These are phyloP conservation scores for Yamadazyma diddensiae DNA, from an alignment of 1,139 yeast species.

Conservation along the genomic window DNA sequence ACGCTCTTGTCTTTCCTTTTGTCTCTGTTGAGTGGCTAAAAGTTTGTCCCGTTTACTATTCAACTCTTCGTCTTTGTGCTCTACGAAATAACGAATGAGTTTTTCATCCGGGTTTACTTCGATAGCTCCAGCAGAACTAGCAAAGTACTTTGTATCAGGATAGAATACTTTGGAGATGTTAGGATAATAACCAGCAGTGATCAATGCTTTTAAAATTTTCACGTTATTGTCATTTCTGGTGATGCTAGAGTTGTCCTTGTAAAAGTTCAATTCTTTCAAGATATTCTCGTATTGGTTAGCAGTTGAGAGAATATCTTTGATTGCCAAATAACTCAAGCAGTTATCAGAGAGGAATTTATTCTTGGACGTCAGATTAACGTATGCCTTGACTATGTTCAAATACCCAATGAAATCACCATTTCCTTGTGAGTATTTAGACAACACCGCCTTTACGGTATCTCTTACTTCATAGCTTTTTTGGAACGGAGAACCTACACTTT, in stretches of 20 bases:
- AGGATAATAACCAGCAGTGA: slow-evolving; percentile 83
- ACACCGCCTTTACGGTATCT: slow-evolving; percentile 54
- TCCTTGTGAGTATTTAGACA: slow-evolving; percentile 34
- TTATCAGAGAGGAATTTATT: slow-evolving; percentile 60
- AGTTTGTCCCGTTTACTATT: slow-evolving; percentile 5
- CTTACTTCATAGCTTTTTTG: slow-evolving; percentile 59
- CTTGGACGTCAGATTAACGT: slow-evolving; percentile 25
- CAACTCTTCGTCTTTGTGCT: slow-evolving; percentile 7
- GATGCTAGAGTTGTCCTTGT: slow-evolving; percentile 24
- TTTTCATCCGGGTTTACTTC: slow-evolving; percentile 82
- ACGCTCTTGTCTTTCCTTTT: slow-evolving; percentile 19
- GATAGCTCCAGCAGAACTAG: slow-evolving; percentile 73
- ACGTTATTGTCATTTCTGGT: slow-evolving; percentile 53
- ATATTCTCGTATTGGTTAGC: slow-evolving; percentile 65
- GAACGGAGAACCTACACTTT: slow-evolving; percentile 75
- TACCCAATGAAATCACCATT: slow-evolving; percentile 76
- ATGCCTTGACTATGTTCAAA: slow-evolving; percentile 55
- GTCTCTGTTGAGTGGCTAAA: slow-evolving; percentile 6
- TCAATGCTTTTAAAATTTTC: slow-evolving; percentile 57
- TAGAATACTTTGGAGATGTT: slow-evolving; percentile 75
- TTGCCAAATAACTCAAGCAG: slow-evolving; percentile 57
- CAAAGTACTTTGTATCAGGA: slow-evolving; percentile 76
- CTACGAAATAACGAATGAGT: slow-evolving; percentile 67
- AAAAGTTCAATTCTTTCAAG: slow-evolving; percentile 73
- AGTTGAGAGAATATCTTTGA: slow-evolving; percentile 72